Base-by-base conservation (phyloP, 2,329 filamentous ascomycete genomes). In the Penicillium sp. region DNA sequence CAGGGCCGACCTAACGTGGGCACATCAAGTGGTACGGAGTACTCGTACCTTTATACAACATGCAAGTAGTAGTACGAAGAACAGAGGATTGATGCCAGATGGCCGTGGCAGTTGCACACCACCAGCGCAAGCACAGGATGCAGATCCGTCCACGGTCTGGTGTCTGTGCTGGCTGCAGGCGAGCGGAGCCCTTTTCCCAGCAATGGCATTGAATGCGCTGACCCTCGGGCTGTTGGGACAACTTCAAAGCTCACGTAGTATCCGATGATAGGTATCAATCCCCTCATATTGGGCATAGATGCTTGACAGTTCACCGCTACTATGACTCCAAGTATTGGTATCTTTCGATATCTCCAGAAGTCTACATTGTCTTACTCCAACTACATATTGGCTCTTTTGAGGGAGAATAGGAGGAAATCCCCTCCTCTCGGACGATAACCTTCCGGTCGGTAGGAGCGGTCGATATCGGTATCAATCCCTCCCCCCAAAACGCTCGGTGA, bases 231-330 rank as follows among this genome's bases (percentile, higher is more conserved):
- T 41, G 35, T 41, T 15, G 23, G 46, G 46, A 50, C 48, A 17
- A 50, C 48, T 50, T 30, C 48, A 30, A 17, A 31, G 29, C 23
- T 53, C 30, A 21, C 31, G 2, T 51, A 15, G 23, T 45, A 47
- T 31, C 49, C 26, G 23, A 56, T 21, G 23, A 44, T 50, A 21
- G 26, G 41, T 35, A 30, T 17, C 8, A 59, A 35, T 19, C 15
- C 46, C 58, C 47, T 56, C 58, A 61, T 15, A 13, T 61, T 61
- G 58, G 58, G 58, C 58, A 61, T 35, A 17, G 52, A 56, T 46
- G 30, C 26, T 41, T 38, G 35, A 53, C 30, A 53, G 50, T 30
- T 50, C 23, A 50, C 50, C 23, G 26, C 35, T 19, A 15, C 49
- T 21, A 7, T 53, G 15, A 53, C 50, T 8, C 45, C 21, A 47